These are phyloP conservation scores for Rhizophagus prolifer DNA, from an alignment of 192 early-diverging fungal species.

Conservation along the genomic window DNA sequence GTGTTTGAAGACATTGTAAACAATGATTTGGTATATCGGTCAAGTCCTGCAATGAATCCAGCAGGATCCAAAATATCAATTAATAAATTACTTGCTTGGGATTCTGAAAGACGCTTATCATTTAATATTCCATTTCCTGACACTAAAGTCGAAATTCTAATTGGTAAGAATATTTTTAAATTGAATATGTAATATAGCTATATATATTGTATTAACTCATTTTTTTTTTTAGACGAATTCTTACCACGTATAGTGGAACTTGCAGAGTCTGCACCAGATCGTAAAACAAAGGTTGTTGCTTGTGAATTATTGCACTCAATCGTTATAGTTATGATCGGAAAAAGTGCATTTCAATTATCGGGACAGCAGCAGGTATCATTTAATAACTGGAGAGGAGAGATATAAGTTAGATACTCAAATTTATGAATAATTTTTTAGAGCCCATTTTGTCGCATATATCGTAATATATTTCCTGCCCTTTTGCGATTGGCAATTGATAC, in stretches of 20 bases:
- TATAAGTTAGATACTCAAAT: neutral
- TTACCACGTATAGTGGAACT: constrained; percentile 73
- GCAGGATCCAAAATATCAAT: constrained; percentile 7
- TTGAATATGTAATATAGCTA: no score
- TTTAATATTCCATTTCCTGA: constrained; percentile 70
- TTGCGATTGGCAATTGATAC: constrained; percentile 69
- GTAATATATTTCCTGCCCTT: constrained; percentile 67
- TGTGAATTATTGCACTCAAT: constrained; percentile 73
- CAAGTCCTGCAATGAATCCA: constrained; percentile 4
- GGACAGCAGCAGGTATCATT: constrained; percentile 39
- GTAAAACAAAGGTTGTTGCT: constrained; percentile 73
- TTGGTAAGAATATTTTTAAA: constrained; percentile 53
- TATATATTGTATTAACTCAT: neutral
- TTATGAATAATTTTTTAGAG: constrained; percentile 36
- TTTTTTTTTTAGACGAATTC: constrained; percentile 60
- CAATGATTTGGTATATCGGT: neutral
- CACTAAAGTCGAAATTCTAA: constrained; percentile 57
- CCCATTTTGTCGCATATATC: constrained; percentile 63
- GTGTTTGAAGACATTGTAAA: constrained; percentile 30
- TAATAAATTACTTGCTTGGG: constrained; percentile 63
- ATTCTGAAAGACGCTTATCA: constrained; percentile 56
- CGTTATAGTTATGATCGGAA: constrained; percentile 74
- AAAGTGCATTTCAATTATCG: constrained; percentile 51
- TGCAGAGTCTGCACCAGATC: constrained; percentile 70
- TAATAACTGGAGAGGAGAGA: neutral